These are phyloP conservation scores for Tagetes patula DNA, from an alignment of 129 eudicot species.

Conservation along the genomic window DNA sequence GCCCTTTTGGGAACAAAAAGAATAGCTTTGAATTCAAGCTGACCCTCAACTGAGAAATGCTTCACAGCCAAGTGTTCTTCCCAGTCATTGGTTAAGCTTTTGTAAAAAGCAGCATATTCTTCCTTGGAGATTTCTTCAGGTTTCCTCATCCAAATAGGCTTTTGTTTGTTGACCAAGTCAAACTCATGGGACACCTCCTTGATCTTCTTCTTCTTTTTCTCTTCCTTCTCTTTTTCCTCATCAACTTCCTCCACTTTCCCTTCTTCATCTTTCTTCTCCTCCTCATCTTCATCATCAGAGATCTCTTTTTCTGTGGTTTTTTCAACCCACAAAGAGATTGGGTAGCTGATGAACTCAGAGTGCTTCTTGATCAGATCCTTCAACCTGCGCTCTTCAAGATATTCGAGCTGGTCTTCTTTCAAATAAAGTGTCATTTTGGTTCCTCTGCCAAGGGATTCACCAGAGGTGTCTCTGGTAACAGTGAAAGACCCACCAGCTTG, in stretches of 20 bases:
- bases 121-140: constrained; percentile 75
- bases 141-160: constrained; percentile 33
- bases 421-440: constrained; percentile 63
- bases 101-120: constrained; percentile 70
- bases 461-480: constrained; percentile 70
- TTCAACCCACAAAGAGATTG: constrained; percentile 80
- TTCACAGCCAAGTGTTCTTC: constrained; percentile 70
- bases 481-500: constrained; percentile 93
- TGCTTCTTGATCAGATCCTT: constrained; percentile 84
- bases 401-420: constrained; percentile 82
- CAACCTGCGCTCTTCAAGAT: constrained; percentile 79
- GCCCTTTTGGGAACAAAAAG: constrained; percentile 77
- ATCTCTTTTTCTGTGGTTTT: constrained; percentile 77
- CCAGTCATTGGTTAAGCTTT: constrained; percentile 74
- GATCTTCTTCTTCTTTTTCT: constrained; percentile 79
- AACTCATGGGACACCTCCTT: constrained; percentile 85
- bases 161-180: constrained; percentile 13
- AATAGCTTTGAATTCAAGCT: constrained; percentile 65
- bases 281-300: constrained; percentile 81
- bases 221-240: constrained; percentile 75
- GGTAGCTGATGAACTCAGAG: constrained; percentile 86
- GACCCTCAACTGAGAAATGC: constrained; percentile 79
- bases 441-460: constrained; percentile 79
- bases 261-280: constrained; percentile 74
- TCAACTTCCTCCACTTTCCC: constrained; percentile 78